Percentiles rank a stretch among this genome's conserved stretches.
Conservation (phyloP, 192 early-diverging fungal species). For the Linnemannia schmuckeri region DNA sequence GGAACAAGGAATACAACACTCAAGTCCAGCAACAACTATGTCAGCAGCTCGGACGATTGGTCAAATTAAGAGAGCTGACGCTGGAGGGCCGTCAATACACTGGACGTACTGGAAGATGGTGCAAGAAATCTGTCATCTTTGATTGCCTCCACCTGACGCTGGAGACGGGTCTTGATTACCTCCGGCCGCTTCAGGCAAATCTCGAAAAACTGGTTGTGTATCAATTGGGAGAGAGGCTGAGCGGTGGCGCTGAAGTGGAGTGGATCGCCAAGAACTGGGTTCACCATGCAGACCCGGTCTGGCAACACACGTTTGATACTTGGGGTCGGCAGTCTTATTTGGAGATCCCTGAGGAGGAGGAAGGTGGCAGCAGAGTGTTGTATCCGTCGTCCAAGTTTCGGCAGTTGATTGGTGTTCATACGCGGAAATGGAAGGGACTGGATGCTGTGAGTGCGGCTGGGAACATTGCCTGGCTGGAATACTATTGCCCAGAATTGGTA, state of each 20-base stretch:
- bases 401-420: neutral
- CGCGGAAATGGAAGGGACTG: neutral
- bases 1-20: neutral
- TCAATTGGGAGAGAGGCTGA: neutral
- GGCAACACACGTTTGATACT: neutral
- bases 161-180: constrained; percentile 12
- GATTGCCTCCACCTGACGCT: constrained; percentile 18
- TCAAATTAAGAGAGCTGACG: neutral
- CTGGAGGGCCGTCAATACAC: neutral
- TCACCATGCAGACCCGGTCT: neutral
- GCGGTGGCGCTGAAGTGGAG: neutral
- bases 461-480: neutral
- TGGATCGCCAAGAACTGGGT: constrained; percentile 11
- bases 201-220: constrained; percentile 7
- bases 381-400: neutral
- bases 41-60: constrained; percentile 14
- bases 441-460: neutral
- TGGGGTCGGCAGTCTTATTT: neutral
- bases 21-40: constrained; percentile 14
- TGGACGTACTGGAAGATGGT: too few relatives aligned
- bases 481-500: neutral
- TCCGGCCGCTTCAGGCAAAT: constrained; percentile 9
- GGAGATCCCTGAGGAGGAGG: neutral
- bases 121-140: neutral
- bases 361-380: neutral